Evolutionary conservation across 2,329 filamentous ascomycete genomes (phyloP), one percentile per base, ranked within the genome.

Genomic region (Aspergillus pseudonomiae): DNA sequence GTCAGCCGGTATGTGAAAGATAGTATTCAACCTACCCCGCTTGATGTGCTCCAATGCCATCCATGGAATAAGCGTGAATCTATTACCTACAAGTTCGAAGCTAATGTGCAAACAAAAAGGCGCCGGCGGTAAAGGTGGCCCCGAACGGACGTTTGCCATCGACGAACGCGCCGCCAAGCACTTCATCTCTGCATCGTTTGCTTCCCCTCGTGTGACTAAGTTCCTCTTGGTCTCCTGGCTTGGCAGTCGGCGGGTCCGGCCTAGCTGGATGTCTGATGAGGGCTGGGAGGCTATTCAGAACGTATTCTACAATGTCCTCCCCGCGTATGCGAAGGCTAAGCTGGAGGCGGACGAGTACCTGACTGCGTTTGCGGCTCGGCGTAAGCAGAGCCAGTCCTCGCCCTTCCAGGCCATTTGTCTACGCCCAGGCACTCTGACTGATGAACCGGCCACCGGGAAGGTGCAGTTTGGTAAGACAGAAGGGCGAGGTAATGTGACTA

Each of bases 171-270:
- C 84, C n/a, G 84, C 84, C 10, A 84, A 85, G 65, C 75, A 81
- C 63, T 86, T 86, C 74, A 83, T 85, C 57, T 75, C 75, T 26
- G 82, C 84, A 7, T 79, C 82, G 41, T 77, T 82, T 58, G 72
- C 78, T 9, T 78, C 78, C 0, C 77, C 80, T 0, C 73, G 73
- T 45, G 75, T 87, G 58, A 81, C 78, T 63, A 86, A 86, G 66
- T 86, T 86, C 72, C 77, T 87, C 4, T 82, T 85, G 61, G 77
- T 87, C 12, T 86, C 83, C 1, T 85, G 85, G 70, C 71, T 85
- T 9, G 81, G 82, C 7, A 84, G 81, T 41, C 82, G 85, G 3
- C 79, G 79, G 21, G 79, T 73, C 32, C 76, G 79, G 43, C 79
- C 85, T 0, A 71, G 76, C 21, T 87, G 85, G 85, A 84, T 84